phyloP scores from a whole-genome alignment of 441 rosid genomes.

The Jatropha multifida region DNA sequence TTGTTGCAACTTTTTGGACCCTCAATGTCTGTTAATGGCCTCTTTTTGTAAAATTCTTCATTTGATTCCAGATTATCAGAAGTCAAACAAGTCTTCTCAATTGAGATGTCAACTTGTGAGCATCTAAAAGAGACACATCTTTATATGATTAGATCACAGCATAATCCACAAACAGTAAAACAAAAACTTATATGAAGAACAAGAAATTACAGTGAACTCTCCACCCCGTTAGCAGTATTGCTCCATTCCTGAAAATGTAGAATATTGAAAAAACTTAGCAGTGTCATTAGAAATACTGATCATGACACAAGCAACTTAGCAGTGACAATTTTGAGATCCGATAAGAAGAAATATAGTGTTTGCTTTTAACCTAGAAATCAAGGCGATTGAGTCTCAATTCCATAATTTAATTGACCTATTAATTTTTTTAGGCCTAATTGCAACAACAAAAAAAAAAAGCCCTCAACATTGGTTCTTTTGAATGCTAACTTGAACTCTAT shows the following conservation, averaged over 20 bases:
- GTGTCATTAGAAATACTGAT: neutral
- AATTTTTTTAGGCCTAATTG: neutral
- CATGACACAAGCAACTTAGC: neutral
- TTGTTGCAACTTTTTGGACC: slow-evolving; percentile 25
- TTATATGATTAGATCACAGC: slow-evolving; percentile 24
- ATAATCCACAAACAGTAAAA: slow-evolving; percentile 20
- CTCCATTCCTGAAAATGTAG: slow-evolving; percentile 58
- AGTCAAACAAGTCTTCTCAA: slow-evolving; percentile 29
- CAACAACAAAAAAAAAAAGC: no score
- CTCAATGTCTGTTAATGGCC: slow-evolving; percentile 28
- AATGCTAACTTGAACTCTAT: no score
- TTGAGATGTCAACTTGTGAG: slow-evolving; percentile 35
- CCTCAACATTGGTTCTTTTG: no score
- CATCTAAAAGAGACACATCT: slow-evolving; percentile 37
- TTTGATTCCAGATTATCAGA: slow-evolving; percentile 30
- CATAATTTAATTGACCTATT: neutral
- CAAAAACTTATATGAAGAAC: slow-evolving; percentile 27
- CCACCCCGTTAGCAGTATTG: slow-evolving; percentile 48
- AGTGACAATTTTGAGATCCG: neutral
- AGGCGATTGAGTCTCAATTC: neutral
- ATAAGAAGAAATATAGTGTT: slow-evolving; percentile 3
- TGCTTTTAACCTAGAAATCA: neutral
- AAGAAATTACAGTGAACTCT: slow-evolving; percentile 55
- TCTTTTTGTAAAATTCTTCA: slow-evolving; percentile 35
- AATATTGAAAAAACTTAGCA: slow-evolving; percentile 19